Conservation (phyloP, 495 filamentous ascomycete species). For the Xylaria sp. region DNA sequence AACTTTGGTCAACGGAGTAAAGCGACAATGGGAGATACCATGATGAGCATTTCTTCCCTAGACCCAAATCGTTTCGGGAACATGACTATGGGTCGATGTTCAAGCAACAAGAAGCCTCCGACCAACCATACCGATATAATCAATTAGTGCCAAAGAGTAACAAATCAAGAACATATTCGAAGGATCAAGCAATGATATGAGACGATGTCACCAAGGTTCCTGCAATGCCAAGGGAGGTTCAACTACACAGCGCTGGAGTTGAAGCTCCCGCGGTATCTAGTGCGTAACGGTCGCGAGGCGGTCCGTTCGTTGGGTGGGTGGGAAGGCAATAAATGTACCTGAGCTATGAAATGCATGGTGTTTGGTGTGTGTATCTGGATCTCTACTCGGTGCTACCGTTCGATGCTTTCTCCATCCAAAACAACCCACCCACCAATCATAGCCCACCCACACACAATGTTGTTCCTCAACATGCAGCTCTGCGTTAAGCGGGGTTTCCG, state of each 20-base stretch:
- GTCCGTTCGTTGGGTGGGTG: conserved; percentile 16
- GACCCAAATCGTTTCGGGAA: background rate
- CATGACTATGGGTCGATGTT: background rate
- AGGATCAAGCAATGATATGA: background rate
- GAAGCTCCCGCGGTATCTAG: conserved; percentile 19
- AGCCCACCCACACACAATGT: background rate
- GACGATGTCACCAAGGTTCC: conserved; percentile 13
- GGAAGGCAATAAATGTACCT: conserved; percentile 21
- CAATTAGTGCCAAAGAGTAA: conserved; percentile 1
- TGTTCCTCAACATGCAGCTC: conserved; percentile 10
- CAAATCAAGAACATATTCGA: background rate
- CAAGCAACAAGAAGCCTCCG: background rate
- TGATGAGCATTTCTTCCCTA: background rate
- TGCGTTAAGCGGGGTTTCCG: conserved; percentile 23
- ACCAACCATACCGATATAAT: background rate
- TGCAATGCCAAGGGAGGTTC: conserved; percentile 18
- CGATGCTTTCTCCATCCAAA: conserved; percentile 11
- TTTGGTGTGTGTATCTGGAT: conserved; percentile 19
- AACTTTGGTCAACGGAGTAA: background rate
- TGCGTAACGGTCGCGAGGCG: conserved; percentile 24
- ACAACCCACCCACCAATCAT: conserved; percentile 15
- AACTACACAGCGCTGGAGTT: conserved; percentile 21
- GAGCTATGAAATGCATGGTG: conserved; percentile 15
- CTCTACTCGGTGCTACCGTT: conserved; percentile 4
- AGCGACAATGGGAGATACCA: background rate